Base-by-base conservation (phyloP, 2,329 filamentous ascomycete genomes). In the Byssochlamys sp. region DNA sequence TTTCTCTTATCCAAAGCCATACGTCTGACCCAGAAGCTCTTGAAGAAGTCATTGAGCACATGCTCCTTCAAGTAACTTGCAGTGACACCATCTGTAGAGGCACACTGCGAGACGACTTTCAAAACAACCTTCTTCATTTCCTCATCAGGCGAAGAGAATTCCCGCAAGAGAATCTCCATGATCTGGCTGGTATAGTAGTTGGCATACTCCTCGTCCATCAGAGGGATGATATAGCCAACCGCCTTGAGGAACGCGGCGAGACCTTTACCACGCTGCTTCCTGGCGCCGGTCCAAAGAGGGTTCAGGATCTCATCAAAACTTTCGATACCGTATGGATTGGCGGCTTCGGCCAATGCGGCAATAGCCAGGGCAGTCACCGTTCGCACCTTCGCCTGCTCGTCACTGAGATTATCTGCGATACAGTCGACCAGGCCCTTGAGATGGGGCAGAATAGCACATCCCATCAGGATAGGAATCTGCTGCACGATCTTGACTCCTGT, bases 101-200 rank as follows among this genome's bases (percentile, higher is more conserved):
- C 90, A 69, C 94, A 97, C 70, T 99, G 94, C 19, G 91, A 96
- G 14, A 99, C 86, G 28, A 99, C 94, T 75, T 97, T 97, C 58
- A 99, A 78, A 6, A 99, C 94, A 1, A 99, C 94, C 78, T 99
- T 99, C 78, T 97, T 99, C 94, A 99, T 99, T 75, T 99, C 94
- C 74, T 99, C 94, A 64, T 99, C 94, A 0, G 94, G 94, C 0
- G 92, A 96, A 5, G 91, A 89, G 69, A 99, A 99, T 71, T 99
- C 94, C 67, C 94, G 86, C 29, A 97, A 84, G 12, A 99, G 78
- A 67, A 97, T 97, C 73, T 97, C 94, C 92, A 99, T 97, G 67
- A 99, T 96, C 73, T 99, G 91, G 64, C 86, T 90, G 7, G 94
- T 97, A 70, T 99, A 99, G 77, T 99, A 99, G 72, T 96, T 97